phyloP scores from a whole-genome alignment of 352 stramenopile genomes.

The Pythium grandisporangium region DNA sequence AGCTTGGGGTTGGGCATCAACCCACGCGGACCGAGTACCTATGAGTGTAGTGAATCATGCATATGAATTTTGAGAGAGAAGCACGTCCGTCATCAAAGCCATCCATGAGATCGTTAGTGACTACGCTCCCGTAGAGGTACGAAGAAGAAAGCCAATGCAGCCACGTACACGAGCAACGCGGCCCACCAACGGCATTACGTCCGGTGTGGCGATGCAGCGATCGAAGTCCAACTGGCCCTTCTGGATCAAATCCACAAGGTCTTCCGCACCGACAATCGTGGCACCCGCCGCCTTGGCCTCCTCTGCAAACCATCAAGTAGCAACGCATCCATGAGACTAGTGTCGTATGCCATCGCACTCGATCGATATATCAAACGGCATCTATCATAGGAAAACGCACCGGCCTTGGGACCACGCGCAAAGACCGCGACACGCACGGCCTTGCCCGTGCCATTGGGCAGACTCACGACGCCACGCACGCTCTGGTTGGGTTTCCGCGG shows the following conservation, averaged over 20 bases:
- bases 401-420: constrained; percentile 76
- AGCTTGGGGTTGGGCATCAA: constrained; percentile 98
- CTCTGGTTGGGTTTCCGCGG: constrained; percentile 86
- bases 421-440: constrained; percentile 87
- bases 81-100: too few species aligned
- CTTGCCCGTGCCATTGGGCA: constrained; percentile 86
- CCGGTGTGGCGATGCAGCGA: constrained; percentile 87
- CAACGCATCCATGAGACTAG: neutral
- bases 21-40: constrained; percentile 92
- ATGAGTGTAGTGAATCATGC: too few species aligned
- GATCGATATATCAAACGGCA: neutral
- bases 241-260: constrained; percentile 85
- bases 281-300: constrained; percentile 86
- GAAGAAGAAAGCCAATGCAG: neutral
- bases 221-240: constrained; percentile 89
- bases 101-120: neutral
- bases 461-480: constrained; percentile 74
- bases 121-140: neutral
- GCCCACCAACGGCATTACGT: constrained; percentile 91
- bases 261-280: constrained; percentile 85
- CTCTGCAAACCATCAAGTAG: constrained; percentile 20
- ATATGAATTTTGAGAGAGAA: too few species aligned
- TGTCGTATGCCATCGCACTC: too few species aligned
- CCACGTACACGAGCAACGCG: constrained; percentile 77
- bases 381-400: constrained; percentile 6